A percentile compares a stretch with the other conserved stretches of the same genome.
These are phyloP conservation scores for Pseudocercospora cruenta DNA, from an alignment of 2,329 filamentous ascomycete species.

Conservation along the genomic window DNA sequence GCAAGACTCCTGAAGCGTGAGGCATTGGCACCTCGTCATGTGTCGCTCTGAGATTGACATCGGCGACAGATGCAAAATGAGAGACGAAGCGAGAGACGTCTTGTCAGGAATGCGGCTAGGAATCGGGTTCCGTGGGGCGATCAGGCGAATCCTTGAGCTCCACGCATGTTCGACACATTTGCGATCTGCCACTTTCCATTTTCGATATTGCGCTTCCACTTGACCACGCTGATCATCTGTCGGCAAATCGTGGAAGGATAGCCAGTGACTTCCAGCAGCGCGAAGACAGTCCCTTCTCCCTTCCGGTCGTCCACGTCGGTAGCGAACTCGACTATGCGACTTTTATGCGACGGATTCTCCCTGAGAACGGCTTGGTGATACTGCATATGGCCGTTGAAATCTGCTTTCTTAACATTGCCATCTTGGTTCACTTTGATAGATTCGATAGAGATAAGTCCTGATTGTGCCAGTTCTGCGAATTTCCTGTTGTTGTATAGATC, in stretches of 20 bases:
- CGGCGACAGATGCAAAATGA: too few relatives aligned
- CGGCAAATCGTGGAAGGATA: slow-evolving; percentile 13
- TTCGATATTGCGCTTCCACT: slow-evolving; percentile 10
- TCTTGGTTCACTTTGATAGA: slow-evolving; percentile 11
- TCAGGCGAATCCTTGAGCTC: slow-evolving; percentile 9
- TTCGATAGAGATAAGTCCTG: slow-evolving; percentile 8
- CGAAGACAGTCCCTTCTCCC: slow-evolving; percentile 2
- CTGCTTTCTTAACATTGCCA: slow-evolving; percentile 3
- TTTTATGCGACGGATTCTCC: neutral
- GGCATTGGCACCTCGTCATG: too few relatives aligned
- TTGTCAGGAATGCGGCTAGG: too few relatives aligned
- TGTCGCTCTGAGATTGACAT: too few relatives aligned
- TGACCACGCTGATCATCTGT: slow-evolving; percentile 13
- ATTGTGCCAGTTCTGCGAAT: slow-evolving; percentile 7
- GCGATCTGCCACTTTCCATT: slow-evolving; percentile 13
- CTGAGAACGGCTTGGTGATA: slow-evolving; percentile 3
- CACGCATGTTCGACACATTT: slow-evolving; percentile 12
- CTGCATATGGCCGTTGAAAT: slow-evolving; percentile 1
- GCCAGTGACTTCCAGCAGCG: slow-evolving; percentile 13
- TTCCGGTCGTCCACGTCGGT: slow-evolving; percentile 9
- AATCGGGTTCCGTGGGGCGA: too few relatives aligned
- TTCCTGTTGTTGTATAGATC: slow-evolving; percentile 8
- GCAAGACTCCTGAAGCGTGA: neutral
- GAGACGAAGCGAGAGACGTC: too few relatives aligned
- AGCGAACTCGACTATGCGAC: slow-evolving; percentile 6